Conservation (phyloP, 2,329 filamentous ascomycete species). For the Elsinoe batatas region DNA sequence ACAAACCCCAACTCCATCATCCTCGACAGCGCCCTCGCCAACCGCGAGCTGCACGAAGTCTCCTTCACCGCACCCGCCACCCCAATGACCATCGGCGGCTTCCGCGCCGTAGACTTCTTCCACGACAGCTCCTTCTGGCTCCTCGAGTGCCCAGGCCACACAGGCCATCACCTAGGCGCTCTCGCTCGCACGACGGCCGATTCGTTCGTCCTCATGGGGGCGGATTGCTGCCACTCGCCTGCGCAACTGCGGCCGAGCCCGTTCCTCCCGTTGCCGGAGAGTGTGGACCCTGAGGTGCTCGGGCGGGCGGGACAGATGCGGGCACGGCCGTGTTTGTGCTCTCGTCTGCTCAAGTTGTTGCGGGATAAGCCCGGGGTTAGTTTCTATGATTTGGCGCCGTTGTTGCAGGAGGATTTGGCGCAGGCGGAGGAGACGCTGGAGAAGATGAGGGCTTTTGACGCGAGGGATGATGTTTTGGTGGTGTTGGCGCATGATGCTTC, state of each 20-base stretch:
- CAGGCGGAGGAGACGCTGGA: conserved; percentile 18
- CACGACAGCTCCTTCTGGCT: conserved; percentile 35
- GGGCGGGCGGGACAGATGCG: conserved; percentile 12
- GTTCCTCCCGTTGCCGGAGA: conserved; percentile 18
- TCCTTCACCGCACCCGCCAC: conserved; percentile 19
- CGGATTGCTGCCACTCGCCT: conserved; percentile 20
- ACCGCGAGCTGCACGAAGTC: conserved; percentile 14
- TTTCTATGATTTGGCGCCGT: background rate
- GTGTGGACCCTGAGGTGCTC: conserved; percentile 14
- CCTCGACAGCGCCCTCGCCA: conserved; percentile 13
- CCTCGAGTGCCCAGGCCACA: conserved; percentile 26
- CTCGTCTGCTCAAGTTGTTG: conserved; percentile 11
- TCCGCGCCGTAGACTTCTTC: conserved; percentile 35
- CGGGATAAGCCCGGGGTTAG: background rate
- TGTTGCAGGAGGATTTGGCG: conserved; percentile 15
- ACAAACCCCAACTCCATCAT: conserved; percentile 16
- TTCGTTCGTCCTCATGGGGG: conserved; percentile 20
- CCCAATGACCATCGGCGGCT: conserved; percentile 28
- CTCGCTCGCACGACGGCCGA: conserved; percentile 19
- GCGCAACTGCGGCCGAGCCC: conserved; percentile 18
- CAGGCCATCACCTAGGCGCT: conserved; percentile 19
- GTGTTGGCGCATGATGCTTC: conserved; percentile 20
- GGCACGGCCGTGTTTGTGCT: conserved; percentile 7
- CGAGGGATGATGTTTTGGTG: conserved; percentile 19
- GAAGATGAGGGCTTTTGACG: conserved; percentile 19